A percentile compares a stretch with the other conserved stretches of the same genome.
These are phyloP conservation scores for Ganoderma lucidum DNA, from an alignment of 1,284 basidiomycete genomes.

Conservation along the genomic window DNA sequence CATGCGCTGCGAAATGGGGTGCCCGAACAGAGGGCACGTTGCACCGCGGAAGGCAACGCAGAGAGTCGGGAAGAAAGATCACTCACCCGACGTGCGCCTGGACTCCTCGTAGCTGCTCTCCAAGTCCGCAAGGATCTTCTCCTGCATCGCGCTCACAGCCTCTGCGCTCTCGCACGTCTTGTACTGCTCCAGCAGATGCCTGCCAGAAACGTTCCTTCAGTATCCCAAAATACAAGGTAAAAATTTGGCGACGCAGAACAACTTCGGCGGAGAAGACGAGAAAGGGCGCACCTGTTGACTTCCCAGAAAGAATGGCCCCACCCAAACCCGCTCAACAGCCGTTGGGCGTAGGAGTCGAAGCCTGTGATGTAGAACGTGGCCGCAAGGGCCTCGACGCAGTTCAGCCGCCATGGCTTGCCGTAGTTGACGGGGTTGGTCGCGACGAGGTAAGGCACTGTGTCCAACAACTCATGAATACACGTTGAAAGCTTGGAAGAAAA, in stretches of 20 bases:
- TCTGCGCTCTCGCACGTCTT: constrained; percentile 70
- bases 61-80: not conserved
- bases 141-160: constrained; percentile 74
- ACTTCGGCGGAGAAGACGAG: not conserved
- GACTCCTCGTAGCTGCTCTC: constrained; percentile 68
- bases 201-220: constrained; percentile 8
- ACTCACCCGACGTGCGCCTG: constrained; percentile 56
- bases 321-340: constrained; percentile 80
- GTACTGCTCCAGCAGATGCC: constrained; percentile 67
- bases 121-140: constrained; percentile 78
- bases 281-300: constrained; percentile 74
- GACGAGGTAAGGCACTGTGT: constrained; percentile 87
- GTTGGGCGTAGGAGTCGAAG: constrained; percentile 81
- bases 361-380: constrained; percentile 94
- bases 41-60: not conserved
- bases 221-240: not conserved
- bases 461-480: not conserved
- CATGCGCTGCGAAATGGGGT: not conserved
- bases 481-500: too few relatives aligned
- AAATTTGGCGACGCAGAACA: not conserved
- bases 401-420: constrained; percentile 91
- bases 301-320: constrained; percentile 90
- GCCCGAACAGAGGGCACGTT: not conserved
- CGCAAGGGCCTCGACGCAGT: constrained; percentile 93
- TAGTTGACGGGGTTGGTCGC: constrained; percentile 97